Evolutionary conservation across 2,329 filamentous ascomycete genomes (phyloP).

Genomic region (Diaporthe vexans): DNA sequence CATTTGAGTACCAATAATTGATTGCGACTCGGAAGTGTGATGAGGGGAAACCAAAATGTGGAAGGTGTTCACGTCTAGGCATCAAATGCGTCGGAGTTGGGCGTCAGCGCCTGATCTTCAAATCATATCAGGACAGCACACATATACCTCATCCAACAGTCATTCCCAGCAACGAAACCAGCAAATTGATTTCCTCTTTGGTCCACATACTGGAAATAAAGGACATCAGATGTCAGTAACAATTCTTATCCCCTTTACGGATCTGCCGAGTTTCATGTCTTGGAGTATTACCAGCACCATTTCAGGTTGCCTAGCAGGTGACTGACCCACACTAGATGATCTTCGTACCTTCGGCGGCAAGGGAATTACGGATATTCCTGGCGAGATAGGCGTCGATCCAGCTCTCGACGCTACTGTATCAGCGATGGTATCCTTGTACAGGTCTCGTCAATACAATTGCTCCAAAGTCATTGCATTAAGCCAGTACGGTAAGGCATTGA

Average conservation of each 20-base stretch:
- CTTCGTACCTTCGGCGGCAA: conserved; percentile 40
- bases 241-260: no score
- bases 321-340: conserved; percentile 19
- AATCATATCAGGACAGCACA: conserved; percentile 27
- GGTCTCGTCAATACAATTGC: background rate
- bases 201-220: conserved; percentile 36
- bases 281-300: no score
- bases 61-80: conserved; percentile 38
- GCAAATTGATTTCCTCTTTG: conserved; percentile 16
- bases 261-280: no score
- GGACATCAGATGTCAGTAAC: conserved; percentile 36
- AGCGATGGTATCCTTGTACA: conserved; percentile 26
- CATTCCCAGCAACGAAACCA: background rate
- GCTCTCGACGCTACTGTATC: conserved; percentile 40
- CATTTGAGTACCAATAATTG: background rate
- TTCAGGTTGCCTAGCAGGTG: no score
- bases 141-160: background rate
- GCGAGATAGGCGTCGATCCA: conserved; percentile 34
- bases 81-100: conserved; percentile 41
- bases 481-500: background rate
- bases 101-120: conserved; percentile 43
- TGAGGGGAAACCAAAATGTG: conserved; percentile 39
- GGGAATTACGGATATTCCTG: conserved; percentile 40
- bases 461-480: background rate
- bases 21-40: conserved; percentile 39